Percentiles rank a stretch among this genome's conserved stretches.
Conservation (phyloP, 2,329 filamentous ascomycete genomes). For the Lizonia empirigonia region DNA sequence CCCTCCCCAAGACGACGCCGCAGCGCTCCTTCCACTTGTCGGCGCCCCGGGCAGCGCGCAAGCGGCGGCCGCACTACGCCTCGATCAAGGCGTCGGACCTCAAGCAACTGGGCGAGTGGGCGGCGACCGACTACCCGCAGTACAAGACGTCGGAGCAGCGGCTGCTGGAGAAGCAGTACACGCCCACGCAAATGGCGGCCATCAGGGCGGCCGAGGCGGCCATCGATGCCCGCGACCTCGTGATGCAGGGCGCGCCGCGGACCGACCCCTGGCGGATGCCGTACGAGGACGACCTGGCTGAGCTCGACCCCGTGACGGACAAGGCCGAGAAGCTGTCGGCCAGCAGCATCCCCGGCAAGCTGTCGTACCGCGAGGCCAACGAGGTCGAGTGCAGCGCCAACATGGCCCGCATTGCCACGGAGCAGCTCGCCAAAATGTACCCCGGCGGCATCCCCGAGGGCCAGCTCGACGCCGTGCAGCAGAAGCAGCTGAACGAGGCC, state of each 20-base stretch:
- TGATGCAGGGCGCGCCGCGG: constrained; percentile 72
- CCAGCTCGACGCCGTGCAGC: constrained; percentile 22
- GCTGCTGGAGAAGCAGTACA: constrained; percentile 70
- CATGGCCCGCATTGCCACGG: constrained; percentile 40
- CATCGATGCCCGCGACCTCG: constrained; percentile 75
- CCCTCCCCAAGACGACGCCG: constrained; percentile 40
- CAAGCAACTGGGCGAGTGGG: constrained; percentile 41
- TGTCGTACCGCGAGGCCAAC: constrained; percentile 37
- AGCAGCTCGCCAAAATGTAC: constrained; percentile 46
- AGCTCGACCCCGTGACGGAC: constrained; percentile 78
- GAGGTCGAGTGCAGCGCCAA: constrained; percentile 40
- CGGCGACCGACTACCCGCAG: constrained; percentile 56
- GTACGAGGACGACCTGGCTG: constrained; percentile 79
- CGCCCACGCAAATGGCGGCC: constrained; percentile 78
- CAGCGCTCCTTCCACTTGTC: constrained; percentile 52
- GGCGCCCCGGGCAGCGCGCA: constrained; percentile 43
- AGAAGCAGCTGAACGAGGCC: constrained; percentile 30
- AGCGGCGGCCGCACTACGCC: constrained; percentile 49
- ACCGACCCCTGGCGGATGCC: constrained; percentile 71
- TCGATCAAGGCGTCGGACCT: constrained; percentile 53
- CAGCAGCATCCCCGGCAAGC: constrained; percentile 30
- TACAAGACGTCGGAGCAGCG: constrained; percentile 62
- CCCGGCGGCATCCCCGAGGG: constrained; percentile 44
- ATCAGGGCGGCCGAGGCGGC: constrained; percentile 80
- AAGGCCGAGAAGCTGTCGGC: constrained; percentile 48